Base-by-base conservation (phyloP, 2,329 filamentous ascomycete genomes). In the Penicillium sp. region DNA sequence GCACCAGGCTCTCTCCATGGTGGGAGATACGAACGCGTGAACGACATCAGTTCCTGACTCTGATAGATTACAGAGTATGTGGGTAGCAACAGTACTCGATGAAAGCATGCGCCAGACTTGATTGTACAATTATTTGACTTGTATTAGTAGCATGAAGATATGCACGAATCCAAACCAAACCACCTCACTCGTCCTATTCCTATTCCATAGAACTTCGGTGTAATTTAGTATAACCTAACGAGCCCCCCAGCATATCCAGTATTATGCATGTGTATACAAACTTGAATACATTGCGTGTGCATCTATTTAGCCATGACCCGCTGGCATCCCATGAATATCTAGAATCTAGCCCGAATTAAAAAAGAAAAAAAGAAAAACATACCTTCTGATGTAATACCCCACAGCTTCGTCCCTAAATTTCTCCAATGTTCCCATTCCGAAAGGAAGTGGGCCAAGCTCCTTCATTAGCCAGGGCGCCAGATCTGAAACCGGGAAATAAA, bases 1-100 rank as follows among this genome's bases (percentile, higher is more conserved):
- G 42, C 72, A 75, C 47, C 72, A 75, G 55, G 73, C 73, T 7
- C 47, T 76, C 23, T 54, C 64, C 7, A 65, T 54, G 58, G 69
- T 49, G 51, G 46, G 48, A 36, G 49, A 39, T 15, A 15, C 34
- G 10, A 33, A 46, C 18, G 32, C 13, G 2, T 29, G 24, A 39
- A 5, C 20, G 7, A 26, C 7, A 15, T 12, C 30, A 7, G 41
- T 33, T 17, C 7, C 13, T 39, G 15, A 4, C n/a, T 32, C n/a
- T 30, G 33, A 12, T 18, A 18, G 17, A 10, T 36, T 12, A n/a
- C 34, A 37, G 13, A 37, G 15, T 37, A 34, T 8, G 17, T 34
- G 17, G 3, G 10, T 17, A 20, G 15, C n/a, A 17, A 17, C 15
- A 36, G 9, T 8, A 20, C 17, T 13, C 33, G 3, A 37, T 4